Base-by-base conservation (phyloP, 306 rosid genomes). In the Ammopiptanthus mongolicus region DNA sequence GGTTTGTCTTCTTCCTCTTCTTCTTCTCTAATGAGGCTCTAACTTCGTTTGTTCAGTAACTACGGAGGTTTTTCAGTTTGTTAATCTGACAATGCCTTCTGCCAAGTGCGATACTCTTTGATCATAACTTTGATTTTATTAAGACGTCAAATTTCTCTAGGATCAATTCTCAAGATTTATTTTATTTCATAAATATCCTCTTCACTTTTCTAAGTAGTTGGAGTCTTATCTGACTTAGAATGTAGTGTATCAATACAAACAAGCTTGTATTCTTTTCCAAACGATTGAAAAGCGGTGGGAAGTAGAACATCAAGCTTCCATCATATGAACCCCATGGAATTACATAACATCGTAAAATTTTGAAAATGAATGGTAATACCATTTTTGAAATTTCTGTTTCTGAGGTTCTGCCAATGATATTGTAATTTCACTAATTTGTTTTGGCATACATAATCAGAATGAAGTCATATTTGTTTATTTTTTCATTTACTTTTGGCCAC, bases 1-100 rank as follows among this genome's bases (percentile, higher is more conserved):
- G 98, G 98, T 95, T 51, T 29, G 95, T 80, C 41, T 59, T 14
- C 72, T 42, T 80, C 41, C 55, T 14, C 72, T 42, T 51, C 55
- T 36, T 41, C 25, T 60, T 53, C 31, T 52, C 21, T 48, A 48
- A 50, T 23, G 28, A 53, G 21, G 52, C 61, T 61, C 3, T 42
- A 28, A 0, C 18, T 52, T 70, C 42, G 21, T 28, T 48, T 71
- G 36, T 47, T 69, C 56, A 18, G 8, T 36, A 14, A 59, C 3
- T 53, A 12, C 17, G 13, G 71, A 70, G 58, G 55, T 42, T 69
- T 47, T 81, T 19, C 10, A 50, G 23, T 69, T 50, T 70, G 36
- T 6, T 59, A 6, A 52, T 74, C 68, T 47, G 56, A 64, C 12
- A 57, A 23, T 39, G 51, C 41, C 46, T 62, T 52, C n/a, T 61